These are phyloP conservation scores for Phytophthora melonis DNA, from an alignment of 352 stramenopile genomes.

Conservation along the genomic window DNA sequence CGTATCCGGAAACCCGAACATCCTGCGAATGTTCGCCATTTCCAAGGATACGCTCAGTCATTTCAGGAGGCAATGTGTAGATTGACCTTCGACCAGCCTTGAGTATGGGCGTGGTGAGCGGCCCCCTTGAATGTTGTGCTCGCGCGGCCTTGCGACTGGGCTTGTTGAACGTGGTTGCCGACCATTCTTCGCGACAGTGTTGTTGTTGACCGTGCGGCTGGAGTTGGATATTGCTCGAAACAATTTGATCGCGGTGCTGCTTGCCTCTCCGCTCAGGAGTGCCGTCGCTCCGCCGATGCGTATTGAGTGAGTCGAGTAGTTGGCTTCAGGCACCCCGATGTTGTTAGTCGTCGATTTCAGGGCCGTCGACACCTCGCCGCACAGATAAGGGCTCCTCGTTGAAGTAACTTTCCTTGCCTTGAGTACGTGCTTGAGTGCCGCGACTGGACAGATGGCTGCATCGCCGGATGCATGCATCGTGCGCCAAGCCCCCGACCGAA, in stretches of 20 bases:
- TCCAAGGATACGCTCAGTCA: not conserved
- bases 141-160: too few species aligned
- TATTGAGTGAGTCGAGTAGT: too few species aligned
- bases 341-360: too few species aligned
- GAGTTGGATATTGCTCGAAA: too few species aligned
- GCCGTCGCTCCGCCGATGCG: too few species aligned
- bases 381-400: not conserved
- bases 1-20: not conserved
- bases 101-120: not conserved
- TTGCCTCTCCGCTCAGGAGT: too few species aligned
- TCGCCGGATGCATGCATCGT: constrained; percentile 27
- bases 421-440: constrained; percentile 1
- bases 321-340: too few species aligned
- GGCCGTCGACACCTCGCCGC: not conserved
- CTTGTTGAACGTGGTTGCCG: too few species aligned
- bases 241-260: too few species aligned
- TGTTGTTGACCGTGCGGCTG: too few species aligned
- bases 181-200: too few species aligned
- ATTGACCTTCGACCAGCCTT: not conserved
- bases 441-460: constrained; percentile 16
- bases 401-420: not conserved
- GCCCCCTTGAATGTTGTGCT: too few species aligned
- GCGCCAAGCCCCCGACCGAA: constrained; percentile 24
- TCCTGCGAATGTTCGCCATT: not conserved
- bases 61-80: not conserved